Evolutionary conservation across 257 asterid genomes (phyloP), one percentile per base, ranked within the genome.

Genomic region (Lantana camara): DNA sequence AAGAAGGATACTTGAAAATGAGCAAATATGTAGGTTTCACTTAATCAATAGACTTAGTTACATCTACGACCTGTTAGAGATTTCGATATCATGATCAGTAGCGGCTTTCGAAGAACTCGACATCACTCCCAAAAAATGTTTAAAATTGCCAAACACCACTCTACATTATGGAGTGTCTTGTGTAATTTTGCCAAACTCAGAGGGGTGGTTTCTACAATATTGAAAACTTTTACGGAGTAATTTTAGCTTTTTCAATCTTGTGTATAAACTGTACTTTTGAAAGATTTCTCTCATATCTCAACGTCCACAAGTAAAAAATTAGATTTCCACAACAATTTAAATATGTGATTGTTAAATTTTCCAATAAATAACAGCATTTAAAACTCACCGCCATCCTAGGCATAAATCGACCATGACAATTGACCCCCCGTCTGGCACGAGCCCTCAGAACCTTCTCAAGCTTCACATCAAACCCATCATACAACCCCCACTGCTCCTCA

Each of bases 301-400:
- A 53, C n/a, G 14, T 27, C 41, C 59, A 4, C 0, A 23, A 46
- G 9, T 9, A 12, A 30, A 29, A 11, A 13, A 10, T 35, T 17
- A 7, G n/a, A 9, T 51, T 22, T 47, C n/a, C n/a, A n/a, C 35
- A 11, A 30, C 47, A 11, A 13, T 20, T 37, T 20, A 8, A n/a
- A 9, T 53, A 24, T 49, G 19, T 27, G 4, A 15, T 3, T 16
- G 12, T 16, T 37, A 1, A 44, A 34, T 4, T 14, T 51, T 19
- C 17, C 34, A 38, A 4, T 15, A 15, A 3, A 35, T 35, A 60
- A 22, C 30, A 60, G 17, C 30, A 35, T 38, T n/a, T n/a, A n/a
- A n/a, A n/a, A 46, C 82, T 77, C 73, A 88, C 96, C 72, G 88
- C 95, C 96, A 89, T 86, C 71, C 96, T 80, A 42, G 95, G 96